Evolutionary conservation across 306 rosid species (phyloP).

Genomic region (Malus asiatica): DNA sequence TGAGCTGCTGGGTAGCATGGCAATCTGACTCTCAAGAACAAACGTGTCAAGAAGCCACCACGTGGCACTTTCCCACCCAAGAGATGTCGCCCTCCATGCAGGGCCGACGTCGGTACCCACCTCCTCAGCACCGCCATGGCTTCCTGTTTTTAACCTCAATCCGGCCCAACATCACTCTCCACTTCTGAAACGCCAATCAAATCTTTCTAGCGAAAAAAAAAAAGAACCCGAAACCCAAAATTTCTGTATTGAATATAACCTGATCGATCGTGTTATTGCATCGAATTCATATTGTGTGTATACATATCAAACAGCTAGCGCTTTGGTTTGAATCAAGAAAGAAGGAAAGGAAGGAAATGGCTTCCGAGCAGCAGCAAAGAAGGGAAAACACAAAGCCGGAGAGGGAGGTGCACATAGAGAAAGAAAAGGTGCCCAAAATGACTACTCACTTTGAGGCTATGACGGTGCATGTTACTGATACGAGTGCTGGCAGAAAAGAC

Average conservation of each 20-base stretch:
- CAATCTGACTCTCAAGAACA: constrained; percentile 14
- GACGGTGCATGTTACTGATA: constrained; percentile 12
- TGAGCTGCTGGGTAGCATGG: neutral
- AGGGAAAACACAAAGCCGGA: constrained; percentile 37
- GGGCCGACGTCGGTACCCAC: neutral
- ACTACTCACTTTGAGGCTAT: constrained; percentile 51
- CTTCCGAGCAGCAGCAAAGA: constrained; percentile 50
- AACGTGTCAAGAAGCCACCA: constrained; percentile 14
- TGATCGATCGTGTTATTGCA: too few species aligned
- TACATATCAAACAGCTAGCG: neutral
- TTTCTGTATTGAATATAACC: neutral
- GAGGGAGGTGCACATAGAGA: constrained; percentile 32
- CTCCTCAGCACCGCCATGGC: constrained; percentile 22
- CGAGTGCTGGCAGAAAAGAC: neutral
- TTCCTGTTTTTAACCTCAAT: constrained; percentile 3
- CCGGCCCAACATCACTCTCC: neutral
- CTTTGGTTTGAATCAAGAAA: neutral
- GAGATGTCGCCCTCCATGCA: constrained; percentile 49
- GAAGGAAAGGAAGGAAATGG: constrained; percentile 25
- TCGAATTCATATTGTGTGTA: too few species aligned
- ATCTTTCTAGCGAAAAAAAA: neutral
- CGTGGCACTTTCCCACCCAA: constrained; percentile 23
- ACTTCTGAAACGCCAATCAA: neutral
- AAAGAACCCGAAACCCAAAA: neutral
- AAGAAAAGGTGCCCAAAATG: constrained; percentile 46